phyloP scores from a whole-genome alignment of 139 green algal genomes.

The Nannochloris sp. region DNA sequence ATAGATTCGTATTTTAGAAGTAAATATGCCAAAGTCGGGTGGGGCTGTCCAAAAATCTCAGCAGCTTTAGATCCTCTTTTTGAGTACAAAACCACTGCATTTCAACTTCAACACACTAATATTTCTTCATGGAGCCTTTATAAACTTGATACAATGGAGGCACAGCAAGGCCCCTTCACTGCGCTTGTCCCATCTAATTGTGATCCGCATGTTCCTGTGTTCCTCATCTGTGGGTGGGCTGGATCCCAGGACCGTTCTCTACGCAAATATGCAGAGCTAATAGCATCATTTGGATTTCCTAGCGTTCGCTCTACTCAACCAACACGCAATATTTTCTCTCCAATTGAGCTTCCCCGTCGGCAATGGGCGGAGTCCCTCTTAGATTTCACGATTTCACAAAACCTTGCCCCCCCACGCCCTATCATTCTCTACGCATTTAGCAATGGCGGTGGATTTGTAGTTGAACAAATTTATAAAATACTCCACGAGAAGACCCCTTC shows the following conservation, averaged over 20 bases:
- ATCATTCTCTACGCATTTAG: slow-evolving; percentile 21
- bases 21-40: too few species aligned
- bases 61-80: too few species aligned
- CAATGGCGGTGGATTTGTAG: slow-evolving; percentile 19
- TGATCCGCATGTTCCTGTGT: neutral
- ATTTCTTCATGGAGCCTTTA: too few species aligned
- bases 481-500: neutral
- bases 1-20: too few species aligned
- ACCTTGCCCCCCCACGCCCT: neutral
- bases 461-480: slow-evolving; percentile 15
- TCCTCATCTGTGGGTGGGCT: slow-evolving; percentile 4
- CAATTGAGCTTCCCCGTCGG: neutral
- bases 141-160: too few species aligned
- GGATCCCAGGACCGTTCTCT: neutral
- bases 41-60: too few species aligned
- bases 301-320: slow-evolving; percentile 4
- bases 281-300: too few species aligned
- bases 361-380: slow-evolving; percentile 6
- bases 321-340: slow-evolving; percentile 4
- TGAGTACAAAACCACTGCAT: too few species aligned
- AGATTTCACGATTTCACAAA: neutral
- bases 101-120: too few species aligned
- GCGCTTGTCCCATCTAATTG: neutral
- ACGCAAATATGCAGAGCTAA: too few species aligned
- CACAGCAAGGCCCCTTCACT: neutral